These are phyloP conservation scores for Xylariaceae sp. DNA, from an alignment of 2,329 filamentous ascomycete species.

Conservation along the genomic window DNA sequence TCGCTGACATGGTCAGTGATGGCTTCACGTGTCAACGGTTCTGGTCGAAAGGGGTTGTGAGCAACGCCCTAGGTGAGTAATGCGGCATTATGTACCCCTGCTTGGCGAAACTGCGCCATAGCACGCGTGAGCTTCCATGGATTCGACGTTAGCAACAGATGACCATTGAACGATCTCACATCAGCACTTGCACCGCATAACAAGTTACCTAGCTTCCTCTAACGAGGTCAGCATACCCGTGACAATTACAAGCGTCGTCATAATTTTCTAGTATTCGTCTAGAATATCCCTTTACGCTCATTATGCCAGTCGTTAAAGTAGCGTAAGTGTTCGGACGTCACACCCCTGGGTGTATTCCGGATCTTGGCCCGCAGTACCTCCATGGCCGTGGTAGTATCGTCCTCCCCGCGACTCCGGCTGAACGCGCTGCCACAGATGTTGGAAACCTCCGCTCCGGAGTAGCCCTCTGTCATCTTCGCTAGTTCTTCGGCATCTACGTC, in stretches of 20 bases:
- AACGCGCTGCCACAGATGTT: conserved; percentile 46
- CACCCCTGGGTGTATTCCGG: conserved; percentile 14
- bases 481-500: conserved; percentile 64
- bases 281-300: conserved; percentile 16
- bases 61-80: no score
- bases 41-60: no score
- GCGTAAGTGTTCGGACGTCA: conserved; percentile 15
- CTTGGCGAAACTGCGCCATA: neutral
- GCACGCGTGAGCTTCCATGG: neutral
- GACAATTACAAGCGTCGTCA: neutral
- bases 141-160: neutral
- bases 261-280: neutral
- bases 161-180: neutral
- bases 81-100: neutral
- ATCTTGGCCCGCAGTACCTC: conserved; percentile 19
- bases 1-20: no score
- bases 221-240: neutral
- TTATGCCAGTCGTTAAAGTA: conserved; percentile 20
- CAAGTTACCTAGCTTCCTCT: neutral
- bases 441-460: conserved; percentile 78
- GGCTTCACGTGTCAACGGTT: no score
- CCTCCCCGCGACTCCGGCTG: conserved; percentile 28
- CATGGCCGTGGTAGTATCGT: conserved; percentile 13
- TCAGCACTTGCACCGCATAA: neutral
- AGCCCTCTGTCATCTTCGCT: conserved; percentile 63